A percentile compares a stretch with the other conserved stretches of the same genome.
These are phyloP conservation scores for Fraxinus sp. DNA, from an alignment of 305 asterid genomes.

Conservation along the genomic window DNA sequence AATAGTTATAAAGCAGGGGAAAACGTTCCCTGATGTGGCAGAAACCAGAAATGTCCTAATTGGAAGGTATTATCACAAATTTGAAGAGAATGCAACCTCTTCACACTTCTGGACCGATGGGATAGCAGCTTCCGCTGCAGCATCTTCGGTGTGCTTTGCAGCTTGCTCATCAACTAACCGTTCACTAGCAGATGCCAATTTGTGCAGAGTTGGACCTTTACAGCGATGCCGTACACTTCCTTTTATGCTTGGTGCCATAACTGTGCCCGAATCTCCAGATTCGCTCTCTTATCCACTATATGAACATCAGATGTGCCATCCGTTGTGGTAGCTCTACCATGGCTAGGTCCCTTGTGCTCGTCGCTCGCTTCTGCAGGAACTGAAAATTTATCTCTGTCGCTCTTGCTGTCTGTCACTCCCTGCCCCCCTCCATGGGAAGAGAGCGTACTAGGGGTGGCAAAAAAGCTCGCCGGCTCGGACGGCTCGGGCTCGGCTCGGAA, in stretches of 20 bases:
- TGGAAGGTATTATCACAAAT: not conserved
- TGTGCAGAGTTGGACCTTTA: not conserved
- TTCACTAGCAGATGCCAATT: not conserved
- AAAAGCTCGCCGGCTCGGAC: no score
- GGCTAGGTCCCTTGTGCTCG: not conserved
- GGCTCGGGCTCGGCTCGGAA: no score
- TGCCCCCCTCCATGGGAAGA: not conserved
- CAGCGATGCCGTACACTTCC: not conserved
- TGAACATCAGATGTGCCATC: not conserved
- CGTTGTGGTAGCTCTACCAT: not conserved
- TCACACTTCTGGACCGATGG: not conserved
- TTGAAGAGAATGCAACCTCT: not conserved
- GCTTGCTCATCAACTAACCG: not conserved
- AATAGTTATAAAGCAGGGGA: not conserved
- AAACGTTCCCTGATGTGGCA: not conserved
- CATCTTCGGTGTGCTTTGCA: not conserved
- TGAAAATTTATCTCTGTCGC: not conserved
- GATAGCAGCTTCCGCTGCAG: not conserved
- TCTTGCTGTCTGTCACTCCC: not conserved
- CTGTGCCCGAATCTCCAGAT: not conserved
- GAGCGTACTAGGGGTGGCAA: no score
- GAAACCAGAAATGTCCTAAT: not conserved
- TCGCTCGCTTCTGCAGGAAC: not conserved
- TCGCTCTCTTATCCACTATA: not conserved
- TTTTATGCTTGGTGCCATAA: not conserved